A percentile compares a stretch with the other conserved stretches of the same genome.
These are phyloP conservation scores for Flagelloscypha sp. DNA, from an alignment of 768 basidiomycete genomes.

Conservation along the genomic window DNA sequence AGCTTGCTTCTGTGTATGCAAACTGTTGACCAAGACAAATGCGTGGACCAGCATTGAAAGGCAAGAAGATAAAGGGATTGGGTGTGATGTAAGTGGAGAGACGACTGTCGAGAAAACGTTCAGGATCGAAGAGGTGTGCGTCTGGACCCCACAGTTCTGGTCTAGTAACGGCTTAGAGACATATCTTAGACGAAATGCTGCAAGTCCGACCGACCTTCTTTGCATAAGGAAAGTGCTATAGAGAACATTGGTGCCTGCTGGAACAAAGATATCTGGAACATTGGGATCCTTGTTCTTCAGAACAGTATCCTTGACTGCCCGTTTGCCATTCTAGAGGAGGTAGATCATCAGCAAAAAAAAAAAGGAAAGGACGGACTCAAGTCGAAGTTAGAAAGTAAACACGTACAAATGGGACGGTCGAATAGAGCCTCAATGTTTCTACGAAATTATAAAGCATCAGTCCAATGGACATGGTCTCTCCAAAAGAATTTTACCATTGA, in stretches of 20 bases:
- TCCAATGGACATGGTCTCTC: slow-evolving; percentile 18
- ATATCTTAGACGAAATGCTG: no score
- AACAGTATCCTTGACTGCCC: no score
- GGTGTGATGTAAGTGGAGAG: slow-evolving; percentile 28
- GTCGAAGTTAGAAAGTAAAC: no score
- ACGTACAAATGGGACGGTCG: slow-evolving; percentile 15
- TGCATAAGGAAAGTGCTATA: slow-evolving; percentile 33
- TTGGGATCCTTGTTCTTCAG: no score
- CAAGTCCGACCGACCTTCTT: no score
- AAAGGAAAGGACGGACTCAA: no score
- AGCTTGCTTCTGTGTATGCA: slow-evolving; percentile 56
- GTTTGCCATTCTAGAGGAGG: no score
- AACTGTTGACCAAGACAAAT: slow-evolving; percentile 43
- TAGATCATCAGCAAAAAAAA: no score
- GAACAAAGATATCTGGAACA: no score
- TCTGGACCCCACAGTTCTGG: slow-evolving; percentile 63
- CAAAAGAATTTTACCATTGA: slow-evolving; percentile 16
- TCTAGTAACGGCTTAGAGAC: no score
- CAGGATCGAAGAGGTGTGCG: slow-evolving; percentile 39
- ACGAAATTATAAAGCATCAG: slow-evolving; percentile 5
- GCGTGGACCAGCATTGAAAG: slow-evolving; percentile 31
- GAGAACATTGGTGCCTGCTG: no score
- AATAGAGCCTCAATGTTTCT: slow-evolving; percentile 12
- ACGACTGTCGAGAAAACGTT: slow-evolving; percentile 34
- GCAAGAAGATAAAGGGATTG: slow-evolving; percentile 34